A percentile compares a stretch with the other conserved stretches of the same genome.
These are phyloP conservation scores for Backusella macrospora DNA, from an alignment of 192 early-diverging fungal genomes.

Conservation along the genomic window DNA sequence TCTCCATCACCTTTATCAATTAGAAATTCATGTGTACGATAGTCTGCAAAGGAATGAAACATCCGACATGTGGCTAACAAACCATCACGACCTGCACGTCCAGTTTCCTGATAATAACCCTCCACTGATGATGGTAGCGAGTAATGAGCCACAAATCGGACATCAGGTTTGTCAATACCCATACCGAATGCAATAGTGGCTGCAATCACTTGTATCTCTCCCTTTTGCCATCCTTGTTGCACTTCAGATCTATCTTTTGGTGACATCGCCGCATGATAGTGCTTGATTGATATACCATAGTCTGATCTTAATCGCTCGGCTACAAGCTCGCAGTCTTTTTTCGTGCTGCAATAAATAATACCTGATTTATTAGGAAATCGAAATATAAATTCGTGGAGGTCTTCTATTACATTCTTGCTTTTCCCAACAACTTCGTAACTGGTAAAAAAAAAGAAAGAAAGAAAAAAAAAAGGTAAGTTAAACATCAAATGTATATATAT, in stretches of 20 bases:
- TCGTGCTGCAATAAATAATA: conserved; percentile 91
- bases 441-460: background rate
- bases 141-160: conserved; percentile 95
- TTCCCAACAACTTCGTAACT: conserved; percentile 68
- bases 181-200: conserved; percentile 98
- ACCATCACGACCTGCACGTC: conserved; percentile 94
- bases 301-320: conserved; percentile 67
- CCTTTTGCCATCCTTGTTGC: conserved; percentile 84
- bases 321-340: conserved; percentile 79
- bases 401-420: conserved; percentile 58
- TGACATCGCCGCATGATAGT: conserved; percentile 90
- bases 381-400: conserved; percentile 75
- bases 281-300: conserved; percentile 61
- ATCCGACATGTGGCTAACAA: conserved; percentile 80
- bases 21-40: conserved; percentile 69
- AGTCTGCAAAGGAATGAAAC: conserved; percentile 78
- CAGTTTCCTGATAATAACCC: conserved; percentile 97
- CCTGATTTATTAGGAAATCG: conserved; percentile 72
- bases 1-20: conserved; percentile 83
- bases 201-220: conserved; percentile 79
- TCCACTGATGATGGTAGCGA: conserved; percentile 88
- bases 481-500: background rate
- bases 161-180: conserved; percentile 97
- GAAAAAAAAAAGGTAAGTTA: background rate
- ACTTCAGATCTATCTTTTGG: conserved; percentile 74